Conservation (phyloP, 2,329 filamentous ascomycete species). For the Paraconiothyrium sp. region DNA sequence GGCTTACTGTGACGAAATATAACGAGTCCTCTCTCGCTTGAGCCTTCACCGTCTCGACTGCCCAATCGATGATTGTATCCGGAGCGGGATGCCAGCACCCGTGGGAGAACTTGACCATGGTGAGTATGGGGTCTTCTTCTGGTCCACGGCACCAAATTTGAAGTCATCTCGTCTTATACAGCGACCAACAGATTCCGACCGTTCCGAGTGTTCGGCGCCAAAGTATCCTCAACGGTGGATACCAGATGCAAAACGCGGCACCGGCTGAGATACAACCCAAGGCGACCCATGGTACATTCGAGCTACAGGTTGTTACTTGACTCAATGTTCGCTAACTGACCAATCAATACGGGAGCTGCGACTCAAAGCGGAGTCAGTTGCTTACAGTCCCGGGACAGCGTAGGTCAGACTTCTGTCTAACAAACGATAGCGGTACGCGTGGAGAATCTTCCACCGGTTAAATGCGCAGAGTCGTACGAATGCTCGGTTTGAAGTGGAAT, state of each 20-base stretch:
- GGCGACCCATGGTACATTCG: conserved; percentile 21
- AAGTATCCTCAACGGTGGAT: neutral
- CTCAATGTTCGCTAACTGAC: neutral
- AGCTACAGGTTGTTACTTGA: neutral
- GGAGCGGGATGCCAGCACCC: conserved; percentile 26
- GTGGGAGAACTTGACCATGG: conserved; percentile 27
- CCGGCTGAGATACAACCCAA: conserved; percentile 1
- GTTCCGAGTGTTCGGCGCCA: neutral
- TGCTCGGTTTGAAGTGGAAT: neutral
- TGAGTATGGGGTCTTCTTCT: neutral
- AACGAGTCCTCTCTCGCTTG: conserved; percentile 20
- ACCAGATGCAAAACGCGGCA: conserved; percentile 4
- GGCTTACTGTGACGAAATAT: conserved; percentile 23
- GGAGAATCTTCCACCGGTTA: neutral
- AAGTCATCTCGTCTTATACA: conserved; percentile 10
- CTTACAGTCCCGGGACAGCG: neutral
- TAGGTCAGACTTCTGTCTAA: neutral
- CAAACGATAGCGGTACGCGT: neutral
- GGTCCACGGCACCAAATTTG: neutral
- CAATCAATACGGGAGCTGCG: neutral
- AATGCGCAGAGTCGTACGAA: neutral
- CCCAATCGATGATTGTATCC: conserved; percentile 25
- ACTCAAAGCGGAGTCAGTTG: neutral
- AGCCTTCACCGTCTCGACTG: conserved; percentile 23
- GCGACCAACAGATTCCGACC: neutral